A percentile compares a stretch with the other conserved stretches of the same genome.
These are phyloP conservation scores for Lactarius trivialis DNA, from an alignment of 768 basidiomycete species.

Conservation along the genomic window DNA sequence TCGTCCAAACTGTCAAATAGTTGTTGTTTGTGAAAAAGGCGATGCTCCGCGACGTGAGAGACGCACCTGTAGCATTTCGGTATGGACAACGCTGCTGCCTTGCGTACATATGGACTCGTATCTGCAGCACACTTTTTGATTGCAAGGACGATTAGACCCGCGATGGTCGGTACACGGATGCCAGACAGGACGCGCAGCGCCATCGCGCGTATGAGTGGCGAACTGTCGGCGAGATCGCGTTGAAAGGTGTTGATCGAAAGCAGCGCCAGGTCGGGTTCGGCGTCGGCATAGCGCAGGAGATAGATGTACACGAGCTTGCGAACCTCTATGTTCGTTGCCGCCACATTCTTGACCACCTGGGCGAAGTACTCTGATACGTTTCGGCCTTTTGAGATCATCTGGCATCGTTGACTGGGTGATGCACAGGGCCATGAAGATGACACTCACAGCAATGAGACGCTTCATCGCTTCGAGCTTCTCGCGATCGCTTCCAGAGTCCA, in stretches of 20 bases:
- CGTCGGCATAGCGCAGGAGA: conserved; percentile 86
- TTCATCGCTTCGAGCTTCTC: conserved; percentile 97
- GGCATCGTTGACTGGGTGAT: conserved; percentile 12
- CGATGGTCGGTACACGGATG: conserved; percentile 86
- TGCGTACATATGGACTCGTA: conserved; percentile 90
- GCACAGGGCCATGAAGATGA: neutral
- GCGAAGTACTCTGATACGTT: conserved; percentile 93
- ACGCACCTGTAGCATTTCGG: conserved; percentile 75
- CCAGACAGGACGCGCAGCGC: conserved; percentile 89
- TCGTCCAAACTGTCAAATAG: conserved; percentile 57
- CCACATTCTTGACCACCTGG: conserved; percentile 95
- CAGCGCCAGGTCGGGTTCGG: conserved; percentile 90
- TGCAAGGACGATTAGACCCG: conserved; percentile 74
- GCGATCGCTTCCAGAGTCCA: conserved; percentile 81
- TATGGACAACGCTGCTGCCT: conserved; percentile 85
- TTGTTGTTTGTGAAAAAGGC: neutral
- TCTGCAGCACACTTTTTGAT: conserved; percentile 92
- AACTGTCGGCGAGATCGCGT: conserved; percentile 87
- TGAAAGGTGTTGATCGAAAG: conserved; percentile 99
- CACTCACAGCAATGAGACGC: conserved; percentile 80
- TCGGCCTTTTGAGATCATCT: conserved; percentile 91
- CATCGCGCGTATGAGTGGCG: conserved; percentile 94
- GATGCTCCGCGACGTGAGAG: conserved; percentile 5
- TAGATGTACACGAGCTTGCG: conserved; percentile 98
- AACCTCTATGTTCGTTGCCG: conserved; percentile 85